Evolutionary conservation across 345 rosid genomes (phyloP).

Genomic region (sweet orange (Citrus sinensis)): DNA sequence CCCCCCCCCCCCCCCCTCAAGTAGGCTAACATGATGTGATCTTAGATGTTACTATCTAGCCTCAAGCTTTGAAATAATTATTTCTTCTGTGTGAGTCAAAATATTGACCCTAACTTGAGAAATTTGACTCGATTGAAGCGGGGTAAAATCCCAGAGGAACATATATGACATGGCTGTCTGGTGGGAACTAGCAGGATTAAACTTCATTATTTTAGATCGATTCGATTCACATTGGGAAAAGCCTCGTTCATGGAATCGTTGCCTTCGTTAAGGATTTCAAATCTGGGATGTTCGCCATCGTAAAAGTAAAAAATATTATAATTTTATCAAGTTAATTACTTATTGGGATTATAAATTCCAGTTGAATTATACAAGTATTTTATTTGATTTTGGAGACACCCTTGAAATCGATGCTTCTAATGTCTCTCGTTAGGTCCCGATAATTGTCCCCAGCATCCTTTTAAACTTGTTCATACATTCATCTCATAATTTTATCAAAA

Average conservation of each 20-base stretch:
- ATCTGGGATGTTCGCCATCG: slow-evolving; percentile 8
- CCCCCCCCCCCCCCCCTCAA: no score
- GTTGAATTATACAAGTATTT: neutral
- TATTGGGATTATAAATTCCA: neutral
- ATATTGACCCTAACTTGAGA: neutral
- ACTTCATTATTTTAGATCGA: neutral
- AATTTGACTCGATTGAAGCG: neutral
- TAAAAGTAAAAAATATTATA: neutral
- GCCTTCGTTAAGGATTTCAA: neutral
- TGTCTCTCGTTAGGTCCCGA: slow-evolving; percentile 5
- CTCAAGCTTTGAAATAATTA: no score
- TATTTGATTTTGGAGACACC: slow-evolving; percentile 10
- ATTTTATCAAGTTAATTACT: neutral
- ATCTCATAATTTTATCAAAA: neutral
- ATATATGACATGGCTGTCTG: neutral
- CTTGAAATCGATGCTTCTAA: slow-evolving; percentile 10
- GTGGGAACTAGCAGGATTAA: neutral
- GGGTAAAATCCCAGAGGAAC: neutral
- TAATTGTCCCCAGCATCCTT: neutral
- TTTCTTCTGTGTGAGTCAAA: neutral
- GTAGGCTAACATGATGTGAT: no score
- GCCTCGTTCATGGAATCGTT: neutral
- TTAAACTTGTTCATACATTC: neutral
- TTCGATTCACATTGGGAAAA: neutral
- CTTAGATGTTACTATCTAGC: no score